Evolutionary conservation across 257 asterid species (phyloP), one percentile per base, ranked within the genome.

Genomic region (Gynochthodes officinalis): DNA sequence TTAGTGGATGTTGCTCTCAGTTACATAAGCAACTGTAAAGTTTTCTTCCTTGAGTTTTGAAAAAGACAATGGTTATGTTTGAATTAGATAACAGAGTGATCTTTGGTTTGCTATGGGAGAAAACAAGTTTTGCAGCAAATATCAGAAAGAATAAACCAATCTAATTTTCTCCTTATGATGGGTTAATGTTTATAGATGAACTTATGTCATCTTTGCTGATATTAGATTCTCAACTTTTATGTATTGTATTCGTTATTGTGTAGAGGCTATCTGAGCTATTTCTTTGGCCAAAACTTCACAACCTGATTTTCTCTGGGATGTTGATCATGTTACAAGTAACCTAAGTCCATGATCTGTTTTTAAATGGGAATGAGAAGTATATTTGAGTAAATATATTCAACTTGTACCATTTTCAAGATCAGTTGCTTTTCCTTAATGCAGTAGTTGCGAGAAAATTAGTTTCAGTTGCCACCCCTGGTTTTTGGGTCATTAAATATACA

Each of bases 1-100:
- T 95, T 28, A 84, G 91, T 37, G 12, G 48, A 75, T 65, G 49
- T 71, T 76, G 73, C 71, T 28, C 35, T 68, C 28, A 16, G 44
- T 73, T 69, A 68, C 58, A 63, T n/a, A 21, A 61, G 61, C 63
- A 71, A 57, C 53, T 37, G 23, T 53, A 40, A 69, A 19, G 11
- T 70, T 54, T 75, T 52, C 11, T 64, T 27, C 52, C 16, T 7
- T 7, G 4, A 32, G 4, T 3, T 49, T 74, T 55, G 67, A n/a
- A 21, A n/a, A 37, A 44, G 53, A 48, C 14, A 39, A 42, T 42
- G 28, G 63, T 63, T 14, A 6, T 32, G 33, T 21, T 50, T 40
- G 40, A 33, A 32, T 16, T 23, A 40, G 60, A 30, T 33, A 35
- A 55, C 37, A n/a, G 15, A 54, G 37, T 19, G 14, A 44, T 50